Evolutionary conservation across 2,329 filamentous ascomycete genomes (phyloP).

Genomic region (Pestalotiopsis sp.): DNA sequence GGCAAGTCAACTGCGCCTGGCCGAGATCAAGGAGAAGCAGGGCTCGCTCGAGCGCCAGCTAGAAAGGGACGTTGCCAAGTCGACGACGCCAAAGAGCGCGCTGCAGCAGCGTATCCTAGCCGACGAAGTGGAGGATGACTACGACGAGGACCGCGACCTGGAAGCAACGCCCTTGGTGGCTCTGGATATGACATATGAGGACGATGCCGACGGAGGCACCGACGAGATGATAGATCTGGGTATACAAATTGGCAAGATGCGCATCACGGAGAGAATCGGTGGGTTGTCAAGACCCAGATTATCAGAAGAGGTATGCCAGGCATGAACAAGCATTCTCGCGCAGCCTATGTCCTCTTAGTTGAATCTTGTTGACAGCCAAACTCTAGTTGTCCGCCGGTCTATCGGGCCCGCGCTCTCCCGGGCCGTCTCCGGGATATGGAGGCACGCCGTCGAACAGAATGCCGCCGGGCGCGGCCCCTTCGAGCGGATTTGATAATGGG

Average conservation of each 20-base stretch:
- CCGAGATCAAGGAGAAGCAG: slow-evolving; percentile 79
- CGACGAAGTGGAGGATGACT: slow-evolving; percentile 57
- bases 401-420: slow-evolving; percentile 21
- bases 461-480: slow-evolving; percentile 19
- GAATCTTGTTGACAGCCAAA: not conserved
- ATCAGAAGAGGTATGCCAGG: slow-evolving; percentile 62
- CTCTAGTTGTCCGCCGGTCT: slow-evolving; percentile 37
- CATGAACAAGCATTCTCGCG: slow-evolving; percentile 3
- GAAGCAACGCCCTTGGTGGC: slow-evolving; percentile 64
- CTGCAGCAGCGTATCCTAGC: slow-evolving; percentile 42
- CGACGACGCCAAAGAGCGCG: slow-evolving; percentile 29
- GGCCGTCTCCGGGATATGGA: slow-evolving; percentile 20
- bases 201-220: slow-evolving; percentile 49
- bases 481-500: slow-evolving; percentile 23
- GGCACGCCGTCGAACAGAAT: slow-evolving; percentile 19
- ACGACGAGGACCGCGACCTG: slow-evolving; percentile 61
- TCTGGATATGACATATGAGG: slow-evolving; percentile 70
- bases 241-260: slow-evolving; percentile 70
- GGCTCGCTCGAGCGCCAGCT: slow-evolving; percentile 70
- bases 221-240: slow-evolving; percentile 73
- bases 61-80: slow-evolving; percentile 66
- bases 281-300: slow-evolving; percentile 72
- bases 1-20: slow-evolving; percentile 68
- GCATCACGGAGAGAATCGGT: slow-evolving; percentile 73
- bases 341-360: slow-evolving; percentile 4